Evolutionary conservation across 345 rosid species (phyloP).

Genomic region (Arabis alpina): DNA sequence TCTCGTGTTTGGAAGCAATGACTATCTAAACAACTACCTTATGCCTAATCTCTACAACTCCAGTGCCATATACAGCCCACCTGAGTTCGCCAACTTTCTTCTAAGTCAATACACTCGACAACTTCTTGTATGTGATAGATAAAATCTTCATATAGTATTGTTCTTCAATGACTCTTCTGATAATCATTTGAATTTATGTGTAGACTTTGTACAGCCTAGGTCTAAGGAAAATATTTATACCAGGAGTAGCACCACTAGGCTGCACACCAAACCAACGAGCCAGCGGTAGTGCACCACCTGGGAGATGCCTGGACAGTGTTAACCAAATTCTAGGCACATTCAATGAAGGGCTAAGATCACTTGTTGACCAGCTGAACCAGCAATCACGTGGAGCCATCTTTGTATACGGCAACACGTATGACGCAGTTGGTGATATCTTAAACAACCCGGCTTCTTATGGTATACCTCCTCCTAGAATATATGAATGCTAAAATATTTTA

Average conservation of each 20-base stretch:
- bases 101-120: constrained; percentile 66
- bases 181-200: constrained; percentile 23
- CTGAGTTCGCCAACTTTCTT: constrained; percentile 64
- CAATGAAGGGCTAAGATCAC: constrained; percentile 66
- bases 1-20: constrained; percentile 84
- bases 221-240: constrained; percentile 65
- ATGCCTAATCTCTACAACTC: constrained; percentile 68
- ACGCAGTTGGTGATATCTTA: constrained; percentile 69
- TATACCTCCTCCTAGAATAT: constrained; percentile 33
- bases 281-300: constrained; percentile 48
- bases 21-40: constrained; percentile 94
- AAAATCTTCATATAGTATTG: background rate
- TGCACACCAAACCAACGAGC: constrained; percentile 87
- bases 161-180: background rate
- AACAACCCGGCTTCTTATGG: constrained; percentile 65
- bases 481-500: background rate
- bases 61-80: constrained; percentile 56
- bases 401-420: constrained; percentile 64
- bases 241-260: constrained; percentile 76
- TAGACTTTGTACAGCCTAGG: constrained; percentile 76
- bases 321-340: constrained; percentile 72
- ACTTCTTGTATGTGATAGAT: constrained; percentile 49
- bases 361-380: constrained; percentile 67
- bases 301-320: constrained; percentile 66
- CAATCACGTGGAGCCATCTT: constrained; percentile 57